phyloP scores from a whole-genome alignment of 306 rosid species.

The Ochetophila trinervis region DNA sequence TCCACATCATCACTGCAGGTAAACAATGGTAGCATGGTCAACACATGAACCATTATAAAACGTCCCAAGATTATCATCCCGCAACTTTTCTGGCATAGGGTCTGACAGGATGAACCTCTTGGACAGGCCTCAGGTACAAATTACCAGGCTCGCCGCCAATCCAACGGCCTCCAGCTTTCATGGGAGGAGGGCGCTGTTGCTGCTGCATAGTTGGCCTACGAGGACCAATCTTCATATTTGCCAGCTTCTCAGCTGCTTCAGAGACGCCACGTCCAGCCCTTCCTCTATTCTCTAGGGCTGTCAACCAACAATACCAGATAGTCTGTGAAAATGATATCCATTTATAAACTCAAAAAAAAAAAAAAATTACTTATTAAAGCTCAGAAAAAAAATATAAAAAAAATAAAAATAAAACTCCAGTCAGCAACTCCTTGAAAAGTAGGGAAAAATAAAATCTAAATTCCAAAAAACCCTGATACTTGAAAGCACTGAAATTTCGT shows the following conservation, averaged over 20 bases:
- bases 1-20: no score
- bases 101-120: constrained; percentile 55
- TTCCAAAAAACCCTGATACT: background rate
- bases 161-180: constrained; percentile 92
- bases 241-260: constrained; percentile 73
- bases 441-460: background rate
- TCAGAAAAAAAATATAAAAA: no score
- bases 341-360: no score
- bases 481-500: background rate
- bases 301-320: background rate
- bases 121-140: constrained; percentile 53
- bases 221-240: constrained; percentile 54
- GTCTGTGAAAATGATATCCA: no score
- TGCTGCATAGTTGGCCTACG: constrained; percentile 53
- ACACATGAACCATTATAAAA: no score
- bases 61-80: constrained; percentile 38
- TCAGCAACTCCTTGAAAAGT: no score
- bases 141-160: constrained; percentile 60
- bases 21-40: no score
- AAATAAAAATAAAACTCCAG: no score
- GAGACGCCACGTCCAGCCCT: constrained; percentile 56
- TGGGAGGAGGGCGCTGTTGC: constrained; percentile 42
- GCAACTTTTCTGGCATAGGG: constrained; percentile 66
- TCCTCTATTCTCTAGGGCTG: constrained; percentile 42
- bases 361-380: no score